Evolutionary conservation across 192 early-diverging fungal genomes (phyloP).

Genomic region (Podila epicladia): DNA sequence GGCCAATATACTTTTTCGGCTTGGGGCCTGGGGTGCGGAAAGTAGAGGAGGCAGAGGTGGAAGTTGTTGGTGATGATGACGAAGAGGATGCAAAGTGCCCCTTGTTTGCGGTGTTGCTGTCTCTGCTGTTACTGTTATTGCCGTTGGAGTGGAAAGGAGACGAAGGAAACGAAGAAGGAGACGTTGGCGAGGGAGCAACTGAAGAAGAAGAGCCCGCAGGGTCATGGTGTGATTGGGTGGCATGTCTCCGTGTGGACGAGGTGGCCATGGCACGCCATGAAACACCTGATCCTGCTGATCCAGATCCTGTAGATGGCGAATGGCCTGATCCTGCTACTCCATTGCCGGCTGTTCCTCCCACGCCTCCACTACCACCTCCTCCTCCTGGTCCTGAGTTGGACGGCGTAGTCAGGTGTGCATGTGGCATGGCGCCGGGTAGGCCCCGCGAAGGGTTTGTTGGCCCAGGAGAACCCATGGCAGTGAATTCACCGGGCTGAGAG

Average conservation of each 20-base stretch:
- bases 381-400: too few relatives aligned
- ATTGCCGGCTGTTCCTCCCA: too few relatives aligned
- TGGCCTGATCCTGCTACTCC: too few relatives aligned
- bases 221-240: conserved; percentile 3
- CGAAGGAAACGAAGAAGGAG: not conserved
- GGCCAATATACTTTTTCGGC: conserved; percentile 43
- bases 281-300: not conserved
- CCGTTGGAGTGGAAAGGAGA: conserved; percentile 1
- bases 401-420: too few relatives aligned
- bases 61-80: not conserved
- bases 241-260: not conserved
- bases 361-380: too few relatives aligned
- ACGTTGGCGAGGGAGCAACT: not conserved
- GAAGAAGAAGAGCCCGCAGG: conserved; percentile 1
- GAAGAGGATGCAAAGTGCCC: conserved; percentile 1
- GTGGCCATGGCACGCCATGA: not conserved
- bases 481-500: too few relatives aligned
- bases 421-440: too few relatives aligned
- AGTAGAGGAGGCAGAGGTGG: not conserved
- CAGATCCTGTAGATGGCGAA: not conserved
- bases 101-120: not conserved
- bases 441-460: too few relatives aligned
- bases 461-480: too few relatives aligned
- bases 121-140: not conserved
- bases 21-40: conserved; percentile 3